These are phyloP conservation scores for Tulasnella sp. DNA, from an alignment of 768 basidiomycete species.

Conservation along the genomic window DNA sequence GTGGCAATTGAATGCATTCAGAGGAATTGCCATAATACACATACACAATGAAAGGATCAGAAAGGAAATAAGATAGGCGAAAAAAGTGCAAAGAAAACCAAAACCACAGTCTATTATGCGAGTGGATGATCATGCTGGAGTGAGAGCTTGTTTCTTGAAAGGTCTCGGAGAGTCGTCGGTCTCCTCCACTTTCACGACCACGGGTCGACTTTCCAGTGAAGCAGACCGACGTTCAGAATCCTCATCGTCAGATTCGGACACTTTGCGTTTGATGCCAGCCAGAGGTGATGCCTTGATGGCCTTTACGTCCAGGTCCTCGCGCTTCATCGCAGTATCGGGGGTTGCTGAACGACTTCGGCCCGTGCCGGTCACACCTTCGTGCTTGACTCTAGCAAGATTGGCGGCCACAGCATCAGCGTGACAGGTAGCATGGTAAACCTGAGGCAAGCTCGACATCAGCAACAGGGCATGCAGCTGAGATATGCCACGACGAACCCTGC, in stretches of 20 bases:
- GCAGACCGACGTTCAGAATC: not conserved
- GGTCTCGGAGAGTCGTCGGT: conserved; percentile 16
- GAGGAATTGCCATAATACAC: not conserved
- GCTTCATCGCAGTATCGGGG: conserved; percentile 48
- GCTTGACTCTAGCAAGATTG: conserved; percentile 48
- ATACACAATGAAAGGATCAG: not conserved
- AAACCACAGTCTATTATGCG: not conserved
- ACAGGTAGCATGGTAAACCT: conserved; percentile 95
- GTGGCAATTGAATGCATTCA: not conserved
- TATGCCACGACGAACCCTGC: conserved; percentile 49
- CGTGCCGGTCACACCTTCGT: conserved; percentile 51
- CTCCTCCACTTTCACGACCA: conserved; percentile 6
- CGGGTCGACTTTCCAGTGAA: not conserved
- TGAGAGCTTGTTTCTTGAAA: conserved; percentile 20
- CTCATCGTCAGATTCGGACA: conserved; percentile 12
- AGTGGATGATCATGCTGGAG: not conserved
- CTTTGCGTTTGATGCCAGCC: conserved; percentile 17
- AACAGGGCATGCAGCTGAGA: conserved; percentile 34
- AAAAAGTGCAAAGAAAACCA: not conserved
- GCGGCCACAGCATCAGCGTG: conserved; percentile 57
- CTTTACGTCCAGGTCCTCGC: not conserved
- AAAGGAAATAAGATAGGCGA: not conserved
- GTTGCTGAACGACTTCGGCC: conserved; percentile 68
- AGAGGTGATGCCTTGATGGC: conserved; percentile 6
- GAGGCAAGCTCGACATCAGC: conserved; percentile 24